Base-by-base conservation (phyloP, 1,284 basidiomycete genomes). In the Boletellus deceptivus region DNA sequence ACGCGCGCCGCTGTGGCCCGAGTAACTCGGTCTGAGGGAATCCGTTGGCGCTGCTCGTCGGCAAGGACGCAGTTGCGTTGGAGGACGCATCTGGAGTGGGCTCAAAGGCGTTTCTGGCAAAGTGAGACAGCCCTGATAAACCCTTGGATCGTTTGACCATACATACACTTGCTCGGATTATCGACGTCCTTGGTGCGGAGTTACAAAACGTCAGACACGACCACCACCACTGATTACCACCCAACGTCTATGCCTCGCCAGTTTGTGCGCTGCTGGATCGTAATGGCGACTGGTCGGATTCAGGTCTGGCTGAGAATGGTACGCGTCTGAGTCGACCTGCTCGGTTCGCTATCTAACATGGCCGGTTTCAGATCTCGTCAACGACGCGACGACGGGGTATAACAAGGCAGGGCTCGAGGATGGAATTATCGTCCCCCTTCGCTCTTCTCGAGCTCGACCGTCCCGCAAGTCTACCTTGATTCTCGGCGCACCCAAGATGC, bases 91-190 rank as follows among this genome's bases (percentile, higher is more conserved):
- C 46, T 46, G 50, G 43, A 46, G 56, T 24, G 24, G 16, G n/a
- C 47, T 68, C 67, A 53, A 78, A 75, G 14, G 72, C 72, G 34
- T 75, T 70, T 51, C 72, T 63, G 24, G 77, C 71, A 56, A 82
- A 82, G 52, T 65, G 71, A 43, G 81, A 76, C 4, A 84, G 67
- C 13, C 80, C 79, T 43, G 72, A 65, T 18, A 84, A 66, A 59
- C 73, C 73, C 41, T 73, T 71, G 53, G 73, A 76, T 53, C 71
- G 59, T 57, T 72, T 70, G 48, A 63, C 68, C 65, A 67, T 67
- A 25, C 27, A 46, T 37, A 11, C n/a, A 16, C 31, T 13, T 14
- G 13, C 3, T 5, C 14, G 4, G 17, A 13, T 43, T 6, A 35
- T 7, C 16, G 34, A 13, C 24, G 39, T 40, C 14, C 38, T 34